Evolutionary conservation across 1,284 basidiomycete species (phyloP).

Genomic region (Ustilago trichophora): DNA sequence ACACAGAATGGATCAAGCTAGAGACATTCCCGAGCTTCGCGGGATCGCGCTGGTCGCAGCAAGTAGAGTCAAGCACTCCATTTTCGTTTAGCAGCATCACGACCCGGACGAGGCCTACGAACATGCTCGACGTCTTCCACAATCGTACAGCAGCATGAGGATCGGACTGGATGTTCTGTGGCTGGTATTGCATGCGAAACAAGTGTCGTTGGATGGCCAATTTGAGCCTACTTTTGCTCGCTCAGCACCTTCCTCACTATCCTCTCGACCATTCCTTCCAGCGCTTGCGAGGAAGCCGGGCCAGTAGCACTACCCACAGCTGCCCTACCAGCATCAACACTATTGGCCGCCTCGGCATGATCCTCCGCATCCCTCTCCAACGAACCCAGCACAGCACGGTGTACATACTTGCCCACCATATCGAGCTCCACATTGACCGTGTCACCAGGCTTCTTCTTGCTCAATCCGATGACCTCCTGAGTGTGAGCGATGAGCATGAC

Average conservation of each 20-base stretch:
- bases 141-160: neutral
- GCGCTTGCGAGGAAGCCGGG: conserved; percentile 32
- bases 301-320: conserved; percentile 23
- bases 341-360: conserved; percentile 13
- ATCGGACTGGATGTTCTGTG: too few relatives aligned
- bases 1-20: conserved; percentile 8
- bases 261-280: conserved; percentile 50
- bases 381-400: conserved; percentile 56
- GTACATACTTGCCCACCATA: conserved; percentile 66
- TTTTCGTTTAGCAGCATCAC: too few relatives aligned
- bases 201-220: too few relatives aligned
- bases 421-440: conserved; percentile 65
- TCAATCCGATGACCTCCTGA: conserved; percentile 63
- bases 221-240: conserved; percentile 32
- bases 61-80: too few relatives aligned
- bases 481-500: conserved; percentile 67
- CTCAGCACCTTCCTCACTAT: conserved; percentile 44
- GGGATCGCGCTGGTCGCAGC: neutral
- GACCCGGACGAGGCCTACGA: neutral
- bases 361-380: conserved; percentile 42
- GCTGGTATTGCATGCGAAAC: too few relatives aligned
- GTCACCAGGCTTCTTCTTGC: conserved; percentile 60
- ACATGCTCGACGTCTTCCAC: conserved; percentile 12
- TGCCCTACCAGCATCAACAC: conserved; percentile 31
- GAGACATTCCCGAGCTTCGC: conserved; percentile 7